Evolutionary conservation across 768 basidiomycete species (phyloP).

Genomic region (Suillus sp.): DNA sequence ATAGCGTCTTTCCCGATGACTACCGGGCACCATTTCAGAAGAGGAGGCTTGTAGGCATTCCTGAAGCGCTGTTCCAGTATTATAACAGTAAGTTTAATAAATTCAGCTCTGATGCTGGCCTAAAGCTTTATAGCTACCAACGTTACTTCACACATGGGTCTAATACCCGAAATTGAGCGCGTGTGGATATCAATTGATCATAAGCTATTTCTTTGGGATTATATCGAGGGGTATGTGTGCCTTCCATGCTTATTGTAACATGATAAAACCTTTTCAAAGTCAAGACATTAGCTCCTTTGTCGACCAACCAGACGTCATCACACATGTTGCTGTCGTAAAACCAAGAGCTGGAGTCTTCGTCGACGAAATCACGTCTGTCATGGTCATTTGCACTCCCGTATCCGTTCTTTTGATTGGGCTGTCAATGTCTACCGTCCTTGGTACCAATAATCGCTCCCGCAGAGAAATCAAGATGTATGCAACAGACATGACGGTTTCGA

Average conservation of each 20-base stretch:
- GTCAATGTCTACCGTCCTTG: slow-evolving; percentile 48
- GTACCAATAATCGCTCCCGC: slow-evolving; percentile 41
- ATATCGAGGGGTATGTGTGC: slow-evolving; percentile 78
- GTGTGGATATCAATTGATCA: slow-evolving; percentile 96
- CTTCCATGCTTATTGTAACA: slow-evolving; percentile 5
- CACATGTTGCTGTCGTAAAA: slow-evolving; percentile 83
- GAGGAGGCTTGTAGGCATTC: slow-evolving; percentile 72
- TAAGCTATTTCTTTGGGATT: slow-evolving; percentile 96
- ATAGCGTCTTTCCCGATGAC: slow-evolving; percentile 78
- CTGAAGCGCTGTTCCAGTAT: slow-evolving; percentile 76
- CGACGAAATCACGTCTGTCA: slow-evolving; percentile 85
- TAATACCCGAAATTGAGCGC: slow-evolving; percentile 90
- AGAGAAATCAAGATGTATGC: slow-evolving; percentile 88
- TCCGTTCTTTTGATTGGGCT: slow-evolving; percentile 86
- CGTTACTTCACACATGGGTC: slow-evolving; percentile 82
- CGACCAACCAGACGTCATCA: slow-evolving; percentile 88
- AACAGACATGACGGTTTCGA: slow-evolving; percentile 78
- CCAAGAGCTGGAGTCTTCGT: slow-evolving; percentile 88
- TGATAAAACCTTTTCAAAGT: slow-evolving; percentile 38
- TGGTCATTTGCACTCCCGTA: slow-evolving; percentile 88
- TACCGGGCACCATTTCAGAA: slow-evolving; percentile 81
- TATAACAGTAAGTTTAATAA: slow-evolving; percentile 61
- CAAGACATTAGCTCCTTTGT: slow-evolving; percentile 91
- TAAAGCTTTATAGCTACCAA: slow-evolving; percentile 51
- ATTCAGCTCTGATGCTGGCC: slow-evolving; percentile 7